Evolutionary conservation across 805 yeast species (phyloP), one percentile per base, ranked within the genome.

Genomic region (Pichia nanzhaoensis): DNA sequence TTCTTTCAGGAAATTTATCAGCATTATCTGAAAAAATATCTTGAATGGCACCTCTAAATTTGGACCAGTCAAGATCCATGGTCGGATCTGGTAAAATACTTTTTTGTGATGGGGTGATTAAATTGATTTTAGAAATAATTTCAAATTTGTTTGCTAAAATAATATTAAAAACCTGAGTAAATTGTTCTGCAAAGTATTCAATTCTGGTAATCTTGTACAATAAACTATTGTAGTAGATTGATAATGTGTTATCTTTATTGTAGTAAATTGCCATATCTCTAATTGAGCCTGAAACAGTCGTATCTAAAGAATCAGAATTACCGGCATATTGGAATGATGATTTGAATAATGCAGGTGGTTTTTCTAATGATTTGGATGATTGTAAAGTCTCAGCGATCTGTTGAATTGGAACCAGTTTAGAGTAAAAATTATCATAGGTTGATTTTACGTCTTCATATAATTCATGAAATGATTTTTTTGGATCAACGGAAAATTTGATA

Each of bases 11-110:
- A 61, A 77, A 80, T 54, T 74, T 74, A 38, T 73, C 79, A 13
- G 99, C 96, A 60, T 93, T 95, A 47, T 74, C 79, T 65, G 84
- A 82, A 66, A 93, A 93, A 37, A 93, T 90, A 58, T 93, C 99
- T 59, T 93, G 99, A 56, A 93, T 95, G 14, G 98, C 90, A 38
- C 99, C 99, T 53, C 95, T 75, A 65, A 78, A 93, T 24, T 84
- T 84, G 35, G 81, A 71, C 97, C 97, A 93, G 65, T 89, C 95
- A 52, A 93, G 72, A 55, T 89, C 84, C 9, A 69, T 63, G 8
- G 88, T 85, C 37, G 99, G 98, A 61, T 90, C 90, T 6, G 99
- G 99, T 45, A 95, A 70, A 2, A 71, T 65, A 0, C 63, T 51
- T 37, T 56, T 59, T 55, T 89, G 95, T 1, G 80, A 63, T n/a